Base-by-base conservation (phyloP, 2,329 filamentous ascomycete species). In the Aureobasidium sp. region DNA sequence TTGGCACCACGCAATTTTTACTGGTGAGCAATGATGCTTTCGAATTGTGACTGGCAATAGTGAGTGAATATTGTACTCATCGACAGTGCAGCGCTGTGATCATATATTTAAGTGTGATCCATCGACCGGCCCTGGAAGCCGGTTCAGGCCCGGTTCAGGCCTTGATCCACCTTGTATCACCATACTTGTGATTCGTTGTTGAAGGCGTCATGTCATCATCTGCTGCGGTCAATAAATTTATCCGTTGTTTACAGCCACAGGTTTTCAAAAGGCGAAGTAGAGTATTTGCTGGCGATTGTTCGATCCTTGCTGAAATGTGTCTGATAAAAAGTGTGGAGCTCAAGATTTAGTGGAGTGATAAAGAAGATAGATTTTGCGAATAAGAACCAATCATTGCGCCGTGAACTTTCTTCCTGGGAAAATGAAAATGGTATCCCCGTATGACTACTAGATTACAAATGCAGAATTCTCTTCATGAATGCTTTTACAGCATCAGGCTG, bases 401-500 rank as follows among this genome's bases (percentile, higher is more conserved):
- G 47, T 61, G 57, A 51, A 48, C 23, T 41, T 58, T 58, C 55
- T 48, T 48, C 55, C 44, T 34, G 47, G 20, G 46, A 34, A 60
- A 61, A 61, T 51, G 36, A 61, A 61, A 52, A 61, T 34, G 42
- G 26, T 59, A 41, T 41, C 57, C 37, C 47, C 47, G 48, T 44
- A 42, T 61, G 42, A 52, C 57, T 61, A 52, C 57, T 61, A 61
- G 47, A 61, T 61, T 61, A 61, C 57, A 61, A 61, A 61, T 61
- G 57, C 47, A 51, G 47, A 47, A 17, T 52, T 61, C 36, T 44
- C 47, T 42, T 44, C 26, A 61, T 17, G 29, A 52, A 44, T 56
- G 51, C 60, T 36, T 34, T 68, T 88, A 99, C 78, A 99, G 84
- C 76, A 99, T 82, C 69, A 99, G 84, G 81, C 96, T 90, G 69